Evolutionary conservation across 345 rosid species (phyloP), one percentile per base, ranked within the genome.

Genomic region (Hibiscus mutabilis): DNA sequence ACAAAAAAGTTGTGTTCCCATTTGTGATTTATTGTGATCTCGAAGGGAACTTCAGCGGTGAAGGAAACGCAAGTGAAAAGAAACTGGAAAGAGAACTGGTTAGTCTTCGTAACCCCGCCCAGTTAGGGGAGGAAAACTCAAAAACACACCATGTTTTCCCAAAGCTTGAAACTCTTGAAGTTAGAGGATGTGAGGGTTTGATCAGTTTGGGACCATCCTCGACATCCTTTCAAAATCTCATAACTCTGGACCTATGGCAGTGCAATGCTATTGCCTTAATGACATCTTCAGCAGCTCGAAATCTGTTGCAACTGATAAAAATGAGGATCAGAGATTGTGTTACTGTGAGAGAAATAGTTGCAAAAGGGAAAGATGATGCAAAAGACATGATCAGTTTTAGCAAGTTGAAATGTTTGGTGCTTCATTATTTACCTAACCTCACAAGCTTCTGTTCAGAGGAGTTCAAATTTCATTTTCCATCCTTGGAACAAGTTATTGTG

Each of bases 391-490:
- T 70, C 3, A 6, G 12, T 44, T 70, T 70, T 44, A 6, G 5
- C 56, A 70, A 14, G 52, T 44, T 70, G 65, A 58, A 42, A 42
- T 57, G 22, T 59, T 24, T 70, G 66, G 63, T 40, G 25, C 73
- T 70, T 22, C 19, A 58, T 11, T 22, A 16, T 25, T 7, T 70
- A 24, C 51, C 56, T 15, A 70, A 22, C 24, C 66, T 70, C 21
- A 6, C 25, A 35, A 40, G 56, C 56, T 70, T 70, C 25, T 58
- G 40, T 58, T 58, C 55, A 15, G 73, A 62, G 10, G 60, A 70
- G 5, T 25, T 8, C 56, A 16, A 3, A 40, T 42, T 70, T n/a
- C 0, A 24, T 2, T 70, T 70, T 9, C 66, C 66, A 57, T 70
- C 73, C 4, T 22, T 42, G 66, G 73, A 70, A 15, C 55, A 70